Conservation (phyloP, 768 basidiomycete species). For the Exsudoporus frostii region DNA sequence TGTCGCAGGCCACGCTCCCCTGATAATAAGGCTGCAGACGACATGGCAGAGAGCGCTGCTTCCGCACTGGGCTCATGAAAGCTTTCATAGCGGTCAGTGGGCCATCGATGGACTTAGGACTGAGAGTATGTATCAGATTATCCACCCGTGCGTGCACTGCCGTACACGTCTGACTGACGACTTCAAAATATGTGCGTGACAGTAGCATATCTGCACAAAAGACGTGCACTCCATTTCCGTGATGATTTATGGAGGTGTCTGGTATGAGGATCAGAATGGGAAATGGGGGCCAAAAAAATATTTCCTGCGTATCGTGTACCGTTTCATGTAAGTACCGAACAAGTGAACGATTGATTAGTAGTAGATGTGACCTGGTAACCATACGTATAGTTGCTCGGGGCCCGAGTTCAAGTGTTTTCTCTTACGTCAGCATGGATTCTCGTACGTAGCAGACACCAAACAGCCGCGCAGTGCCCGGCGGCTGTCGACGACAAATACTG, state of each 20-base stretch:
- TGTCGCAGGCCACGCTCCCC: not conserved
- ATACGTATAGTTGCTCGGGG: not conserved
- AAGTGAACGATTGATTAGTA: too few species aligned
- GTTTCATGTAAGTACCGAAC: constrained; percentile 12
- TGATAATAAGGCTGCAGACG: not conserved
- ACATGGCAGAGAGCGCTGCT: too few species aligned
- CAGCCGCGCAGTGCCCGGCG: too few species aligned
- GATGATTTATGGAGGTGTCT: not conserved
- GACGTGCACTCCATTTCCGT: not conserved
- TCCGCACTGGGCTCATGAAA: not conserved
- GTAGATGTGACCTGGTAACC: not conserved
- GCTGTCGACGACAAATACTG: not conserved
- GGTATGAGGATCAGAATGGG: not conserved
- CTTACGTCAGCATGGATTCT: not conserved
- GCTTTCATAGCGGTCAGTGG: not conserved
- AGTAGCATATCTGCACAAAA: not conserved
- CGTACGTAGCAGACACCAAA: not conserved
- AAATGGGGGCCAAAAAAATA: not conserved
- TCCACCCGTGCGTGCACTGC: not conserved
- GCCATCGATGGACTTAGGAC: not conserved
- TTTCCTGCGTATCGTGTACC: not conserved
- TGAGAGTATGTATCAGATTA: not conserved
- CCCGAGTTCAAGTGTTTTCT: too few species aligned
- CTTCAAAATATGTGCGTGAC: not conserved
- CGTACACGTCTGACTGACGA: too few species aligned